phyloP scores from a whole-genome alignment of 169 alveolate species.

The Neospora caninum region DNA sequence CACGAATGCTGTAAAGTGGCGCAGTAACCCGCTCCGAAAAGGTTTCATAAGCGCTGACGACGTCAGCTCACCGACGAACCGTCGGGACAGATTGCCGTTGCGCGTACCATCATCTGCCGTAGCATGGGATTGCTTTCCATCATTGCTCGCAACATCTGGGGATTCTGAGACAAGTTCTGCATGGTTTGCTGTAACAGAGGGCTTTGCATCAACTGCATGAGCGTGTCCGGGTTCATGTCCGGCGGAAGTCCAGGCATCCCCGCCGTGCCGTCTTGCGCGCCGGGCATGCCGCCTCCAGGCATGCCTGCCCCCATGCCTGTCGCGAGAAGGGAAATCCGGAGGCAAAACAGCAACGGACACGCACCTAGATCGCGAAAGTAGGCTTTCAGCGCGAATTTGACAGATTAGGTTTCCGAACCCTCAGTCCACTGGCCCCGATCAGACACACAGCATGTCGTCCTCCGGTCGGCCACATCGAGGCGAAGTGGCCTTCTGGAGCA shows the following conservation, averaged over 20 bases:
- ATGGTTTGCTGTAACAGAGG: slow-evolving; percentile 83
- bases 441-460: no score
- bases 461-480: not conserved
- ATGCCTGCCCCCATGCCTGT: slow-evolving; percentile 18
- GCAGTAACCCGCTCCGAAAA: no score
- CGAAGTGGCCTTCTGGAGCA: not conserved
- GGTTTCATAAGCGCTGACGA: no score
- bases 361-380: not conserved
- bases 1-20: no score
- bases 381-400: not conserved
- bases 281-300: slow-evolving; percentile 41
- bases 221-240: slow-evolving; percentile 66
- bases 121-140: slow-evolving; percentile 88
- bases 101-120: slow-evolving; percentile 76
- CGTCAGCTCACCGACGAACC: no score
- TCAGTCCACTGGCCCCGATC: no score
- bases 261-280: slow-evolving; percentile 8
- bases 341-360: not conserved
- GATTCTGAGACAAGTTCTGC: slow-evolving; percentile 63
- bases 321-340: not conserved
- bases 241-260: slow-evolving; percentile 46
- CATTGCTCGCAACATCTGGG: slow-evolving; percentile 76
- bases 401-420: no score
- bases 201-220: slow-evolving; percentile 78
- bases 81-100: not conserved